Evolutionary conservation across 371 early-diverging fungal species (phyloP).

Genomic region (Mucor ambiguus): DNA sequence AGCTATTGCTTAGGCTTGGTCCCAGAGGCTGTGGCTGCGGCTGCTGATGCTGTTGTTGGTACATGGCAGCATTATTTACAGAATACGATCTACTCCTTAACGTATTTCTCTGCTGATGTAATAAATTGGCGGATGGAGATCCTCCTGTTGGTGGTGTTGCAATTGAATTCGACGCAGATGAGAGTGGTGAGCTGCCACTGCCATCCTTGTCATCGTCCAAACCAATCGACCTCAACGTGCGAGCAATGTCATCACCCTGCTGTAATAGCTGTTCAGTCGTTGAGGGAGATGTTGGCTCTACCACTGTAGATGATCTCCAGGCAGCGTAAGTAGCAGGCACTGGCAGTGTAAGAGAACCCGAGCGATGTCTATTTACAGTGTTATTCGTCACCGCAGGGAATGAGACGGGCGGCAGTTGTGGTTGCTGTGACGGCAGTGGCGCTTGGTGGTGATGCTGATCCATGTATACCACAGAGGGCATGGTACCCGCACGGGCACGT

Average conservation of each 20-base stretch:
- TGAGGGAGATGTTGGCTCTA: constrained; percentile 47
- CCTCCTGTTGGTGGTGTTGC: constrained; percentile 24
- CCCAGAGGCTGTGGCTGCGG: background rate
- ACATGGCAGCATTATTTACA: constrained; percentile 64
- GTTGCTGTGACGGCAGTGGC: background rate
- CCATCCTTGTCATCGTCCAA: constrained; percentile 62
- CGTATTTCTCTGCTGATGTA: constrained; percentile 15
- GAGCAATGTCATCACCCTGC: constrained; percentile 64
- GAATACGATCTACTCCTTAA: constrained; percentile 65
- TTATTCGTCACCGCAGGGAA: background rate
- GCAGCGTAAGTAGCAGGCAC: constrained; percentile 37
- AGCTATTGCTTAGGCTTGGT: background rate
- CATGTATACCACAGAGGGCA: constrained; percentile 64
- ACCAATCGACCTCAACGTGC: constrained; percentile 77
- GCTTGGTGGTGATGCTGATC: background rate
- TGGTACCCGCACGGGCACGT: constrained; percentile 77
- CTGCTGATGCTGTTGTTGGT: constrained; percentile 19
- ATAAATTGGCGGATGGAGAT: constrained; percentile 19
- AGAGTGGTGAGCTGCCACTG: constrained; percentile 31
- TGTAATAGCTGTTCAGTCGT: constrained; percentile 49
- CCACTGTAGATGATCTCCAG: constrained; percentile 38
- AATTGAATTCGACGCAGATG: constrained; percentile 26
- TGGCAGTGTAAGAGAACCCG: constrained; percentile 71
- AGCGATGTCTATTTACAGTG: constrained; percentile 40
- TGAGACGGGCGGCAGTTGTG: background rate